Evolutionary conservation across 176 grass and related monocot genomes (phyloP), one percentile per base, ranked within the genome.

Genomic region (Lolium rigidum): DNA sequence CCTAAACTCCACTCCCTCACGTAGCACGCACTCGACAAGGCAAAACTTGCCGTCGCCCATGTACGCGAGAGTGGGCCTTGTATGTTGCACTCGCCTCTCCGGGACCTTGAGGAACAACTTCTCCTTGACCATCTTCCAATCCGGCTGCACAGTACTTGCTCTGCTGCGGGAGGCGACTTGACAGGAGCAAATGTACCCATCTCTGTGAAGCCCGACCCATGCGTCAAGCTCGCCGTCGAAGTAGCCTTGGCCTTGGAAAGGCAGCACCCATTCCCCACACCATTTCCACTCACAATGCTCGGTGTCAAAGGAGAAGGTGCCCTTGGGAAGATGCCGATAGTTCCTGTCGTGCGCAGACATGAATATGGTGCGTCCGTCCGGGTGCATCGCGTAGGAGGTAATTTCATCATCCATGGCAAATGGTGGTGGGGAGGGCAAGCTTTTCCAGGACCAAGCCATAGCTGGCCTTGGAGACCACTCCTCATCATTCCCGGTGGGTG

Each of bases 221-320:
- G 70, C 70, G 0, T 16, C 70, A 25, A 74, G 44, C 44, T 50
- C 44, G 5, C 3, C 1, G 44, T 74, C 44, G 70, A 4, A 74
- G 70, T 74, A 50, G 43, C 44, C 44, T 50, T 74, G 70, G 1
- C 70, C 70, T 50, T 50, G 6, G 70, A 74, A 74, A 74, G 70
- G 70, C 12, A 74, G 44, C 7, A 10, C 70, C 44, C 44, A 74
- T 26, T 74, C 70, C n/a, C 70, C 21, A 26, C 13, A n/a, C 21
- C 44, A 25, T 12, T 18, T 50, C 70, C 70, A 74, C 70, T 50
- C 44, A 2, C 2, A 49, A 25, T 14, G 44, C 70, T 26, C 26
- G 70, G 70, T 74, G 70, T 74, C 21, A 4, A 74, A 74, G 22
- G 70, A 74, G 44, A 50, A 74, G 70, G 70, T 74, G 4, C 70